phyloP scores from a whole-genome alignment of 192 early-diverging fungal genomes.

The Coemansia sp. region DNA sequence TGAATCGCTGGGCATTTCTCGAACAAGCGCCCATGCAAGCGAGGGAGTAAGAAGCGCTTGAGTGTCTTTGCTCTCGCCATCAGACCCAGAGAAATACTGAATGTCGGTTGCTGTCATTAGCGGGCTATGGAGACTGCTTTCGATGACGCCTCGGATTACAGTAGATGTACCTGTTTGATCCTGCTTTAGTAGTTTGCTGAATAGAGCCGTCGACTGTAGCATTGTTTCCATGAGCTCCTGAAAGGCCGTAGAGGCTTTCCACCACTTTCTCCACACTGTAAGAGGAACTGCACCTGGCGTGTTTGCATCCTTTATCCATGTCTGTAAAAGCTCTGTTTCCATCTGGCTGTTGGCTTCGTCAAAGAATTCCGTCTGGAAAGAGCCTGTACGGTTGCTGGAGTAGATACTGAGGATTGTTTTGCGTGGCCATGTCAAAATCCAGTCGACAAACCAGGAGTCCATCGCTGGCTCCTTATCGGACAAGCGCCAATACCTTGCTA shows the following conservation, averaged over 20 bases:
- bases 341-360: not conserved
- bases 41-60: constrained; percentile 20
- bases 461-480: not conserved
- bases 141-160: not conserved
- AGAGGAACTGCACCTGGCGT: constrained; percentile 12
- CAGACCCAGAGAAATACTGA: not conserved
- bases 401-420: not conserved
- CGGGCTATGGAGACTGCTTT: constrained; percentile 15
- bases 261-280: constrained; percentile 31
- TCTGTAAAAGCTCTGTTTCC: not conserved
- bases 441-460: constrained; percentile 13
- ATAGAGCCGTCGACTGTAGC: constrained; percentile 13
- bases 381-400: not conserved
- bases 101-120: not conserved
- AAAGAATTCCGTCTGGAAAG: not conserved
- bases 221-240: constrained; percentile 31
- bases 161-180: not conserved
- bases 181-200: not conserved
- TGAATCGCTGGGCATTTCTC: constrained; percentile 31
- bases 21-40: constrained; percentile 20
- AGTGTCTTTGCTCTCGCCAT: not conserved
- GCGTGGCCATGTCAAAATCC: constrained; percentile 10
- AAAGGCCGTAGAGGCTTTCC: constrained; percentile 15
- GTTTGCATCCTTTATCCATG: constrained; percentile 15
- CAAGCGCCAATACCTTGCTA: constrained; percentile 18